Base-by-base conservation (phyloP, 495 filamentous ascomycete species). In the Hypoxylon trugodes region DNA sequence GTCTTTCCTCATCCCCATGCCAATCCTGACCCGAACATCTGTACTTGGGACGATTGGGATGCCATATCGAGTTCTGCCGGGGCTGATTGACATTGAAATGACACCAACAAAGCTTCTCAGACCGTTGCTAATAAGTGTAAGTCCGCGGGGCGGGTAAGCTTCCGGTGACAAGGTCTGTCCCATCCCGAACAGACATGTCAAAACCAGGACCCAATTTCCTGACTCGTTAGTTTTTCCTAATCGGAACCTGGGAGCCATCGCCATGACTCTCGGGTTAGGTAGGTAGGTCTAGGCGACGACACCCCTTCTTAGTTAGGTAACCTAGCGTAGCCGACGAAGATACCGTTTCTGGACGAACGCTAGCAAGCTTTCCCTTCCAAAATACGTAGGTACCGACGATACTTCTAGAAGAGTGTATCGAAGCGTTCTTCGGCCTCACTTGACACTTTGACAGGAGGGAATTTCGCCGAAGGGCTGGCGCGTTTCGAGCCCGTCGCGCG, bases 331-430 rank as follows among this genome's bases (percentile, higher is more conserved):
- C 52, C 37, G 37, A 51, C 18, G n/a, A 32, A 10, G 19, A 53
- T 18, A 33, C 21, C 51, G 28, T 41, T 54, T 18, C 25, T 16
- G 25, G n/a, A n/a, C n/a, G n/a, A n/a, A n/a, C n/a, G n/a, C n/a
- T n/a, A n/a, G n/a, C n/a, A n/a, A n/a, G n/a, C n/a, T n/a, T n/a
- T n/a, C n/a, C n/a, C n/a, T n/a, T n/a, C n/a, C n/a, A n/a, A n/a
- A n/a, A n/a, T n/a, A n/a, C n/a, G n/a, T n/a, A n/a, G 32, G 25
- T 6, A 46, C n/a, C 22, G 4, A 45, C 41, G 24, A 21, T 28
- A 21, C 56, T 66, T 66, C 63, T 66, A 66, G 63, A 66, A 66
- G 56, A 45, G 46, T 60, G 40, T 60, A n/a, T 56, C 45, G 37
- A 61, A 66, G 30, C 7, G 30, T 51, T 37, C 54, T 38, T 36